These are phyloP conservation scores for Suhomyces anneliseae DNA, from an alignment of 1,139 yeast species.

Conservation along the genomic window DNA sequence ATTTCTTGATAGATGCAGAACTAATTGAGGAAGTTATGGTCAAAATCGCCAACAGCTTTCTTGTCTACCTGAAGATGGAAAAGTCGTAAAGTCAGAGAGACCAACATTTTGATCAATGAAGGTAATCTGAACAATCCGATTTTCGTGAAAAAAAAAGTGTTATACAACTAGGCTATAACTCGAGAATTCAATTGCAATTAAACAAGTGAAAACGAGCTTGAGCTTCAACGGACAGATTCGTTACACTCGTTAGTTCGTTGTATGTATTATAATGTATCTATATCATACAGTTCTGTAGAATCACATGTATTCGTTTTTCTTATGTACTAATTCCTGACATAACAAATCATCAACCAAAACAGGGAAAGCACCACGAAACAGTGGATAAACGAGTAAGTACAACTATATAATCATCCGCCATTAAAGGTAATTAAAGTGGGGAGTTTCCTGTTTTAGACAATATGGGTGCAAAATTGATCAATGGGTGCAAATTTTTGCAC, in stretches of 20 bases:
- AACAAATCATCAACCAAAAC: not conserved
- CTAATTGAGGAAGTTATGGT: conserved; percentile 19
- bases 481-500: too few relatives aligned
- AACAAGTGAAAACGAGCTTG: too few relatives aligned
- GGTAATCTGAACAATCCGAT: too few relatives aligned
- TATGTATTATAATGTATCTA: not conserved
- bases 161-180: too few relatives aligned
- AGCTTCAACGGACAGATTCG: too few relatives aligned
- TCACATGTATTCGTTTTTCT: not conserved
- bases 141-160: too few relatives aligned
- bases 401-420: too few relatives aligned
- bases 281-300: not conserved
- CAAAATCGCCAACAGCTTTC: conserved; percentile 12
- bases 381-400: too few relatives aligned
- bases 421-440: too few relatives aligned
- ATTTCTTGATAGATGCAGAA: conserved; percentile 31
- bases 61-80: conserved; percentile 9
- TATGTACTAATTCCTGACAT: not conserved
- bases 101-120: not conserved
- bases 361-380: not conserved
- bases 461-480: too few relatives aligned
- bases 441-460: too few relatives aligned
- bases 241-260: not conserved
- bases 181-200: too few relatives aligned
- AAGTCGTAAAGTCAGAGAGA: not conserved